Percentiles rank a stretch among this genome's conserved stretches.
Conservation (phyloP, 179 eudicot genomes). For the Amaranthus tricolor region DNA sequence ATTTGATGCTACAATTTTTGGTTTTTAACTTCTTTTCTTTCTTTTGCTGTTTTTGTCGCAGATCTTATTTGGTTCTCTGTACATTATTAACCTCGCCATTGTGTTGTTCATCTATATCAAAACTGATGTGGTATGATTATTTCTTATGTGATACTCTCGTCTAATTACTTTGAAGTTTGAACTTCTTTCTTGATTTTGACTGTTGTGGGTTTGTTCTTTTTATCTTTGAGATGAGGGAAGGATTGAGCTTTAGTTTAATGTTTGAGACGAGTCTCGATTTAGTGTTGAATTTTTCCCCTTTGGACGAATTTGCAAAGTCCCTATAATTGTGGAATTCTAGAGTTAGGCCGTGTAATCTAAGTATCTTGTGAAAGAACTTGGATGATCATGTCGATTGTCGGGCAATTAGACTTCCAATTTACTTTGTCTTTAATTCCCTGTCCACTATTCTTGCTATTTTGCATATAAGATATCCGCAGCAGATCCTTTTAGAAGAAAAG, state of each 20-base stretch:
- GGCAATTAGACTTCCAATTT: not conserved
- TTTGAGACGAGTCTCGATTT: not conserved
- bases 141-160: not conserved
- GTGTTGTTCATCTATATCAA: constrained; percentile 73
- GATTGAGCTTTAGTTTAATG: not conserved
- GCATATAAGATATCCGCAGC: not conserved
- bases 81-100: constrained; percentile 78
- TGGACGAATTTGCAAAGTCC: not conserved
- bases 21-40: not conserved
- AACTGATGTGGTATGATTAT: constrained; percentile 69
- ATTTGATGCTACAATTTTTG: not conserved
- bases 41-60: constrained; percentile 33
- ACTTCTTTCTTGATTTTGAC: not conserved
- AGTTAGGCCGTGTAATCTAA: not conserved
- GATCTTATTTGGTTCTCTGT: constrained; percentile 77
- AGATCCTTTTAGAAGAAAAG: not conserved
- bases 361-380: not conserved
- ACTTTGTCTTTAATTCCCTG: not conserved
- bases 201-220: not conserved
- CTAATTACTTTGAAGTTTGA: not conserved
- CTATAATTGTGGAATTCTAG: not conserved
- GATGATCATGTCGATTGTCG: not conserved
- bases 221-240: no score
- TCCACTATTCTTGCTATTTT: not conserved
- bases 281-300: not conserved